A percentile compares a stretch with the other conserved stretches of the same genome.
Conservation (phyloP, 2,329 filamentous ascomycete species). For the Hymenoscyphus albidus region DNA sequence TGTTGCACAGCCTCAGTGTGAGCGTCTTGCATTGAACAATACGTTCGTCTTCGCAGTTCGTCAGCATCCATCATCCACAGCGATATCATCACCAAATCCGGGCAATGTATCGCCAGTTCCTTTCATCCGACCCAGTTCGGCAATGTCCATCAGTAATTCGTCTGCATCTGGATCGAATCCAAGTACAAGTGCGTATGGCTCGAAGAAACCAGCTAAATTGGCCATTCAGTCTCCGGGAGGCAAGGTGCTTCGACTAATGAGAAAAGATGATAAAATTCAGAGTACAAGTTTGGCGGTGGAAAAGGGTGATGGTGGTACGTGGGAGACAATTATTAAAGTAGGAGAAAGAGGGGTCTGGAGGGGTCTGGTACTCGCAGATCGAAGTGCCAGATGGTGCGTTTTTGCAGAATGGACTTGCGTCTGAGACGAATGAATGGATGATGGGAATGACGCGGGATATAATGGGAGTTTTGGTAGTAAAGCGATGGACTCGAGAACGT, state of each 20-base stretch:
- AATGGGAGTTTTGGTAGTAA: neutral
- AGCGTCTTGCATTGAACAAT: constrained; percentile 84
- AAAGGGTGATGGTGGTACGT: constrained; percentile 68
- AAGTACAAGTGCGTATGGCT: constrained; percentile 48
- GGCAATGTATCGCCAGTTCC: constrained; percentile 50
- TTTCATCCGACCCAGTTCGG: constrained; percentile 56
- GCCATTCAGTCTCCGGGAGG: constrained; percentile 92
- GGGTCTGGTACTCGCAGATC: constrained; percentile 75
- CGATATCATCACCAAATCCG: constrained; percentile 37
- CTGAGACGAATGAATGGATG: constrained; percentile 20
- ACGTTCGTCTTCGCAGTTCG: constrained; percentile 96
- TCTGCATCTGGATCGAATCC: constrained; percentile 55
- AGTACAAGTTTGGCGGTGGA: constrained; percentile 43
- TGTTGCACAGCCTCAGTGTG: constrained; percentile 92
- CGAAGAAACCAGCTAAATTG: constrained; percentile 86
- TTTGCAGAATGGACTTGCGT: constrained; percentile 71
- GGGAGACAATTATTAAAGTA: constrained; percentile 91
- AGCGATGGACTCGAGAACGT: neutral
- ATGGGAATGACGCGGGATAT: neutral
- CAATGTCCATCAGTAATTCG: constrained; percentile 61
- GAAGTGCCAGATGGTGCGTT: constrained; percentile 85
- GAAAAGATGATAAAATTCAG: constrained; percentile 63
- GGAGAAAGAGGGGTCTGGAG: constrained; percentile 78
- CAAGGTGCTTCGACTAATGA: constrained; percentile 85
- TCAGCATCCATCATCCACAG: constrained; percentile 73